Evolutionary conservation across 345 rosid genomes (phyloP).

Genomic region (Eucalyptus albens): DNA sequence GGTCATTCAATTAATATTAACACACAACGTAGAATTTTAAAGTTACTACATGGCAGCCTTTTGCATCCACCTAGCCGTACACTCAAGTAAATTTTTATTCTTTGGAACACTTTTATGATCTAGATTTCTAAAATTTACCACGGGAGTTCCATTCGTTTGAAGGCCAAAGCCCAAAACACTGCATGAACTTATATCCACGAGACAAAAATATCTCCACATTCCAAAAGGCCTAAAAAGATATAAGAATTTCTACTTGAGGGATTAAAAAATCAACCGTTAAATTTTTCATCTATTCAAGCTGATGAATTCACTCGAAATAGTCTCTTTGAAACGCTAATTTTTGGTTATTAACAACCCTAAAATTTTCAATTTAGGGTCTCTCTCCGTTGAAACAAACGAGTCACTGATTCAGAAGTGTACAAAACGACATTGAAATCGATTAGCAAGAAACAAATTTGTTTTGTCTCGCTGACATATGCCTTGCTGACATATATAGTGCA

Average conservation of each 20-base stretch:
- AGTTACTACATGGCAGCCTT: neutral
- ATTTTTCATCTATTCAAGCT: too few species aligned
- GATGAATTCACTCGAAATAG: neutral
- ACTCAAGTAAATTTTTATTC: neutral
- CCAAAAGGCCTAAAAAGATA: neutral
- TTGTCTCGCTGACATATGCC: neutral
- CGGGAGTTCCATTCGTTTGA: neutral
- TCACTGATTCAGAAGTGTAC: neutral
- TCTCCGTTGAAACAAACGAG: neutral
- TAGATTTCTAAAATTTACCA: neutral
- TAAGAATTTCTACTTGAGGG: neutral
- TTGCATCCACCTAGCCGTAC: neutral
- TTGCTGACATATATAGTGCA: neutral
- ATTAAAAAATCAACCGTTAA: too few species aligned
- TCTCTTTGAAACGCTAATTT: neutral
- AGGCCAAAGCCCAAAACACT: neutral
- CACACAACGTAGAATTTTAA: neutral
- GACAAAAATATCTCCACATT: neutral
- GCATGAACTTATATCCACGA: neutral
- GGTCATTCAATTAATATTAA: neutral
- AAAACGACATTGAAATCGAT: neutral
- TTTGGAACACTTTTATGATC: neutral
- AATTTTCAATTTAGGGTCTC: too few species aligned
- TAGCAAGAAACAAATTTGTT: neutral
- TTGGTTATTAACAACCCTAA: neutral